These are phyloP conservation scores for Xerocomellus intermedius DNA, from an alignment of 768 basidiomycete genomes.

Conservation along the genomic window DNA sequence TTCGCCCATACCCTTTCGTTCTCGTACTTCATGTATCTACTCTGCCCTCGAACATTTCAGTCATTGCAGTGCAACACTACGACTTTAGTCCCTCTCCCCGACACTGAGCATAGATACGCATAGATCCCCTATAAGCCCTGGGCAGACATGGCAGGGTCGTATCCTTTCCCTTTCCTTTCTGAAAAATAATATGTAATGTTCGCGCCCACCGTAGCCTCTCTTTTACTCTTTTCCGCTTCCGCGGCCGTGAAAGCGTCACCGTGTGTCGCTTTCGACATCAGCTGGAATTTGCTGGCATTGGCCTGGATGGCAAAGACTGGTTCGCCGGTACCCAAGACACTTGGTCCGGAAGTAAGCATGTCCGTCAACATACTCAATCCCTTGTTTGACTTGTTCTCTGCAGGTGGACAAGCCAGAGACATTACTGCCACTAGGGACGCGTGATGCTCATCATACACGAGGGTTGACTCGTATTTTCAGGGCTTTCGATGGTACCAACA, in stretches of 20 bases:
- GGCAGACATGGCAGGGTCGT: too few relatives aligned
- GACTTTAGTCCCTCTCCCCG: too few relatives aligned
- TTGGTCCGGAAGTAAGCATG: constrained; percentile 59
- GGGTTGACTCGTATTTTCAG: constrained; percentile 33
- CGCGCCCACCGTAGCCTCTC: constrained; percentile 48
- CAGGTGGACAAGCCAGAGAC: constrained; percentile 47
- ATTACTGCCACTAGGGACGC: constrained; percentile 62
- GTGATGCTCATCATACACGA: background rate
- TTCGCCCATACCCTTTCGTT: too few relatives aligned
- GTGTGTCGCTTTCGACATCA: constrained; percentile 77
- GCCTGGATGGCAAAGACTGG: constrained; percentile 81
- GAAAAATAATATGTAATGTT: constrained; percentile 34
- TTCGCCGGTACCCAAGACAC: constrained; percentile 67
- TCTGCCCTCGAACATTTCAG: too few relatives aligned
- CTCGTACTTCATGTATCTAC: too few relatives aligned
- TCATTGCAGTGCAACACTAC: too few relatives aligned
- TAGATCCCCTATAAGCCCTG: too few relatives aligned
- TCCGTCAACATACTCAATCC: background rate
- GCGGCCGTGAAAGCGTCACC: constrained; percentile 40
- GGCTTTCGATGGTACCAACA: constrained; percentile 60
- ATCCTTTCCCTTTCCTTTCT: background rate
- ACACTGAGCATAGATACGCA: too few relatives aligned
- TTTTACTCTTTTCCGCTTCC: constrained; percentile 44
- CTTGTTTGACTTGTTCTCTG: constrained; percentile 3
- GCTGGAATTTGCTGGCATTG: constrained; percentile 88